Evolutionary conservation across 345 rosid genomes (phyloP).

Genomic region (Sisymbrium altissimum): DNA sequence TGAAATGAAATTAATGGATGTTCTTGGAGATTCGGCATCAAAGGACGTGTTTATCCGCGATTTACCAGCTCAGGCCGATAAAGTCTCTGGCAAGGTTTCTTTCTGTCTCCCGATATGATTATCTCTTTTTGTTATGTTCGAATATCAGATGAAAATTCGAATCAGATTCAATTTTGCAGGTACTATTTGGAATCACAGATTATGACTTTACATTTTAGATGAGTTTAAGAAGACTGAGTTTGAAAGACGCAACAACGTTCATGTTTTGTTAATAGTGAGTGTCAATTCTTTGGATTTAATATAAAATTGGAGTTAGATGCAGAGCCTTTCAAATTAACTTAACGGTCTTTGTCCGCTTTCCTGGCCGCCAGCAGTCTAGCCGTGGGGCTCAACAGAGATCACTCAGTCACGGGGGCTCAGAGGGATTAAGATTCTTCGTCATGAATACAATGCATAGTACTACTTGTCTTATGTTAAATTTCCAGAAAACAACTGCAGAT

Average conservation of each 20-base stretch:
- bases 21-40: constrained; percentile 68
- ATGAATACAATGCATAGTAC: not conserved
- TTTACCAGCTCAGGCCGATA: constrained; percentile 51
- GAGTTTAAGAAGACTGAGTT: constrained; percentile 76
- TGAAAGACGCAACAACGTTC: constrained; percentile 43
- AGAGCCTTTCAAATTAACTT: constrained; percentile 32
- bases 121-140: too few species aligned
- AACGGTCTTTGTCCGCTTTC: too few species aligned
- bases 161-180: constrained; percentile 35
- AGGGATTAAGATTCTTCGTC: not conserved
- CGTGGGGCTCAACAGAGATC: too few species aligned
- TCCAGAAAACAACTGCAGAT: not conserved
- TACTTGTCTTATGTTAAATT: not conserved
- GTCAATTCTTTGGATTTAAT: not conserved
- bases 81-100: constrained; percentile 62
- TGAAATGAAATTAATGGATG: not conserved
- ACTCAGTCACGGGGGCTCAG: too few species aligned
- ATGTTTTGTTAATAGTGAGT: constrained; percentile 58
- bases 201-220: constrained; percentile 61
- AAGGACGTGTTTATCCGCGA: constrained; percentile 87
- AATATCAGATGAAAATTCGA: not conserved
- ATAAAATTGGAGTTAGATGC: too few species aligned
- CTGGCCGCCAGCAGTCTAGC: too few species aligned
- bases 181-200: constrained; percentile 61
- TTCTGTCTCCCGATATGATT: too few species aligned